phyloP scores from a whole-genome alignment of 768 basidiomycete species.

The Sporobolomyces roseus region DNA sequence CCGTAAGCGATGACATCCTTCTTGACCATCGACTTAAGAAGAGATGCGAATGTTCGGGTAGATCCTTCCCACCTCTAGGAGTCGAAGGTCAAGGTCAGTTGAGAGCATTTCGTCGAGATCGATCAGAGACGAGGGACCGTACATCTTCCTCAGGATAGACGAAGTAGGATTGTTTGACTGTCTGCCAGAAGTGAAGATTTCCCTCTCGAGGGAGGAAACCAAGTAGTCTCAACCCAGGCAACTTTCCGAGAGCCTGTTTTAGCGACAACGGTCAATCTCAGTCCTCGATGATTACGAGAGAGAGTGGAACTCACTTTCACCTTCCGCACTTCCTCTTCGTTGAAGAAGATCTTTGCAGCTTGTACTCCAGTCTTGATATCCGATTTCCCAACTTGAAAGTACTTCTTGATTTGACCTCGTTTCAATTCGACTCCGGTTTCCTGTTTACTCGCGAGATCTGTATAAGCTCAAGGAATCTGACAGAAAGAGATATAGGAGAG shows the following conservation, averaged over 20 bases:
- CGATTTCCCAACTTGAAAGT: constrained; percentile 49
- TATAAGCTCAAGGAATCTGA: neutral
- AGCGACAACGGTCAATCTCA: constrained; percentile 49
- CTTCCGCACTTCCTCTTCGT: constrained; percentile 36
- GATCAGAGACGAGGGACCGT: constrained; percentile 37
- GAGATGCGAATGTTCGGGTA: constrained; percentile 82
- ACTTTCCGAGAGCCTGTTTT: constrained; percentile 68
- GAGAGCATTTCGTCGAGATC: neutral
- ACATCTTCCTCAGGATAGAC: constrained; percentile 89
- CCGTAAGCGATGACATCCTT: constrained; percentile 80
- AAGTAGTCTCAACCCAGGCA: constrained; percentile 86
- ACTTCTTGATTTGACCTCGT: constrained; percentile 49
- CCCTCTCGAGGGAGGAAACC: constrained; percentile 68
- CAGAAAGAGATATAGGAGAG: neutral
- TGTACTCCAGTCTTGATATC: constrained; percentile 37
- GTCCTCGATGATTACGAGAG: neutral
- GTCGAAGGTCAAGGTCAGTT: neutral
- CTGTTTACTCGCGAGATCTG: constrained; percentile 23
- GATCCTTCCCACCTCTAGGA: constrained; percentile 75
- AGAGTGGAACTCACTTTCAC: constrained; percentile 34
- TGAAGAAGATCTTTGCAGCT: constrained; percentile 42
- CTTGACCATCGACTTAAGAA: constrained; percentile 74
- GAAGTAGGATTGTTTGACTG: constrained; percentile 84
- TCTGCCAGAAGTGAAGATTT: constrained; percentile 75
- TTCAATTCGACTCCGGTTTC: constrained; percentile 47